Evolutionary conservation across 371 early-diverging fungal genomes (phyloP), one percentile per base, ranked within the genome.

Genomic region (Mortierella sp.): DNA sequence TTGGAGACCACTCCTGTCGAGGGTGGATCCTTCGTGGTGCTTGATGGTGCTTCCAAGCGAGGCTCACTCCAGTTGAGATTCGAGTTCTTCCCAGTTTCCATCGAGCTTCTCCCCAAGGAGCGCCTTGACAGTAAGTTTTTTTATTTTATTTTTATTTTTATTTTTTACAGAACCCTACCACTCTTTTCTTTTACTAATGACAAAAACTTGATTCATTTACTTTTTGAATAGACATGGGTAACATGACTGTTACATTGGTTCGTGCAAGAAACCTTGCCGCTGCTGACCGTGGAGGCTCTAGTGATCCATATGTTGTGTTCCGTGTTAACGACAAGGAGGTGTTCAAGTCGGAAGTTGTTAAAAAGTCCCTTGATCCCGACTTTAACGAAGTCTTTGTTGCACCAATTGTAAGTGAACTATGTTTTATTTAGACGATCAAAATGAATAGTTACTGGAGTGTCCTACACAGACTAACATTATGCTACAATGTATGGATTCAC

Each of bases 381-480:
- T 95, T 95, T 91, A 90, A 93, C 68, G 89, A 93, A 66, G 85
- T 80, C 52, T 91, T 94, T 60, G 87, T 87, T 44, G 83, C 95
- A 47, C 90, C 88, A 12, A 87, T 94, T 75, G 25, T 75, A 25
- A 75, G 66, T 23, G 70, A 66, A 14, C 46, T n/a, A 9, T 53
- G 59, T 0, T n/a, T n/a, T n/a, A n/a, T n/a, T n/a, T n/a, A n/a
- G n/a, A n/a, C n/a, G n/a, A n/a, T n/a, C n/a, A n/a, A 25, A 46
- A 11, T 48, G 44, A 7, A 51, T 65, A 2, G 57, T 75, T 15
- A 69, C 75, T 23, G 66, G 69, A 25, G 70, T 75, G 70, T 44
- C 70, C n/a, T 75, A 75, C 26, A 16, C 70, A 28, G 70, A 75
- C 21, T 69, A 70, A 15, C 70, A 70, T 25, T 69, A 66, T 58